Conservation (phyloP, 148 eudicot species). For the Dysphania ambrosioides region DNA sequence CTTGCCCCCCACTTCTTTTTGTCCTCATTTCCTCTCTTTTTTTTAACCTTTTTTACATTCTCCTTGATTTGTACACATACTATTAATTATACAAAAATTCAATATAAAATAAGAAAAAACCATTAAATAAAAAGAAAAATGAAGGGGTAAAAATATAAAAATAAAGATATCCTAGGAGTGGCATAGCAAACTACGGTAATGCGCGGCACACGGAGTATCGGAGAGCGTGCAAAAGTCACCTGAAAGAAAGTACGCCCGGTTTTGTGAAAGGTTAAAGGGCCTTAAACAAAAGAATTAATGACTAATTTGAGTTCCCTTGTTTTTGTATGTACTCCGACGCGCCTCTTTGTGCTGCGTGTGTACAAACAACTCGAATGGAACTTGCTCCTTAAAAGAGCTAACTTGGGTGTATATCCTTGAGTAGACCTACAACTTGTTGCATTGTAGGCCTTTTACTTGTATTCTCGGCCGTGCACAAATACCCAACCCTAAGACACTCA, state of each 20-base stretch:
- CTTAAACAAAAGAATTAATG: slow-evolving; percentile 12
- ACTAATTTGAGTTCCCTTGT: neutral
- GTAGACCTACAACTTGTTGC: slow-evolving; percentile 87
- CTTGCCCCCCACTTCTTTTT: slow-evolving; percentile 38
- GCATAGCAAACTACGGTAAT: neutral
- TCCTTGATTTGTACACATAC: slow-evolving; percentile 1
- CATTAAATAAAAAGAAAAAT: neutral
- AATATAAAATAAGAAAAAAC: neutral
- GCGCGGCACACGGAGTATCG: slow-evolving; percentile 3
- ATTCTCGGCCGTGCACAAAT: slow-evolving; percentile 82
- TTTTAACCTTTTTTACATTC: neutral
- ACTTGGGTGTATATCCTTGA: slow-evolving; percentile 68
- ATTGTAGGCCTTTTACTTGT: slow-evolving; percentile 76
- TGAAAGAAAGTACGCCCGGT: slow-evolving; percentile 1
- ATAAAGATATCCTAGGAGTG: neutral
- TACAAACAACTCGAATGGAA: neutral
- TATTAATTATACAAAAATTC: neutral
- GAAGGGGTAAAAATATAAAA: neutral
- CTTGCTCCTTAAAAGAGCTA: too few relatives aligned
- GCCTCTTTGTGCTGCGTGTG: neutral
- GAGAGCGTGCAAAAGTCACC: slow-evolving; percentile 26
- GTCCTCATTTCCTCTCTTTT: slow-evolving; percentile 16
- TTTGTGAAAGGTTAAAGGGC: slow-evolving; percentile 11
- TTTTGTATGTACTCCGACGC: neutral
- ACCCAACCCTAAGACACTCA: slow-evolving; percentile 80